Evolutionary conservation across 768 basidiomycete species (phyloP).

Genomic region (Lyophyllum semitale): DNA sequence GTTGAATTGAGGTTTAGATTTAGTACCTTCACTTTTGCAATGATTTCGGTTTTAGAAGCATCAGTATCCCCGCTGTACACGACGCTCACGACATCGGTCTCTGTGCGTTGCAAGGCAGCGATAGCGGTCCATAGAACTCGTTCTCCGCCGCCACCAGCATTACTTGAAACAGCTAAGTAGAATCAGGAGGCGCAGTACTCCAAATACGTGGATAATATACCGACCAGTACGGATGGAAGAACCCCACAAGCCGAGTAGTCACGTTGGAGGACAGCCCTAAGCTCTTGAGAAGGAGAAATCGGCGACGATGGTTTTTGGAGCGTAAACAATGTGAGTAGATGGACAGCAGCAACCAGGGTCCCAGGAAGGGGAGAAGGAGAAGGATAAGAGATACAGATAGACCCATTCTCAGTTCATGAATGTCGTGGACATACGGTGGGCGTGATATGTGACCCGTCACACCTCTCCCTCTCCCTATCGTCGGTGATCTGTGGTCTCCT

Average conservation of each 20-base stretch:
- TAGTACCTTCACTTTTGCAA: conserved; percentile 76
- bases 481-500: background rate
- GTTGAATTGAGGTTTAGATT: background rate
- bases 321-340: conserved; percentile 11
- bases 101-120: conserved; percentile 67
- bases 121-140: conserved; percentile 94
- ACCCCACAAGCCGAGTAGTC: conserved; percentile 57
- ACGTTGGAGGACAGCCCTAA: conserved; percentile 26
- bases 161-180: conserved; percentile 51
- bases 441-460: background rate
- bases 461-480: background rate
- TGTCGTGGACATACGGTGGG: background rate
- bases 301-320: conserved; percentile 8
- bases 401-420: background rate
- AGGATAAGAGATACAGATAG: background rate
- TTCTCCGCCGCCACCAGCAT: conserved; percentile 97
- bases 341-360: conserved; percentile 9
- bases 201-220: conserved; percentile 19
- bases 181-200: conserved; percentile 30
- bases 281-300: conserved; percentile 8
- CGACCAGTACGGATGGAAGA: conserved; percentile 97
- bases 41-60: conserved; percentile 76
- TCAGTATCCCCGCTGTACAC: conserved; percentile 91
- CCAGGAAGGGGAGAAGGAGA: conserved; percentile 2
- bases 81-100: conserved; percentile 66